Conservation (phyloP, 768 basidiomycete species). For the Kwoniella sp. region DNA sequence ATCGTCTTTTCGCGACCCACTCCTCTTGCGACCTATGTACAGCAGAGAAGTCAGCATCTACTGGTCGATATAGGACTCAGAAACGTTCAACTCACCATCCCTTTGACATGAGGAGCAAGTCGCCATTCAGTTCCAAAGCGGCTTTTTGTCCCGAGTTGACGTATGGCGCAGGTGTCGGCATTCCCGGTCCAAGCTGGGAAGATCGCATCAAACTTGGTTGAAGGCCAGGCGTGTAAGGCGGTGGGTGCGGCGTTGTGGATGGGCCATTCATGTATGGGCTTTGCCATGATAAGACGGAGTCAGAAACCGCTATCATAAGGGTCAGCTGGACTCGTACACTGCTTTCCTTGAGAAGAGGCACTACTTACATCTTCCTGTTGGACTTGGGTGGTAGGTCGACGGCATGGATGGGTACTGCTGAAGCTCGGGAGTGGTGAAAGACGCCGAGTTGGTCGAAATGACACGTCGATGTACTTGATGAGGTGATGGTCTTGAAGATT, state of each 20-base stretch:
- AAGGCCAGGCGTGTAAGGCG: slow-evolving; percentile 23
- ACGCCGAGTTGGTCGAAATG: slow-evolving; percentile 44
- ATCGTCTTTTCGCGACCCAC: slow-evolving; percentile 69
- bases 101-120: slow-evolving; percentile 58
- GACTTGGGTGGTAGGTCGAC: slow-evolving; percentile 26
- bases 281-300: slow-evolving; percentile 23
- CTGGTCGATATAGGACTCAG: background rate
- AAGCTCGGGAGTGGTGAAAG: slow-evolving; percentile 26
- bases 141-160: slow-evolving; percentile 46
- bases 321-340: background rate
- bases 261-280: slow-evolving; percentile 23
- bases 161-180: slow-evolving; percentile 29
- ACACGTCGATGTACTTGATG: slow-evolving; percentile 61
- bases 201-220: slow-evolving; percentile 53
- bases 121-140: slow-evolving; percentile 53
- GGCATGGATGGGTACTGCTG: slow-evolving; percentile 33
- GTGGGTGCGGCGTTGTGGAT: slow-evolving; percentile 6
- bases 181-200: slow-evolving; percentile 35
- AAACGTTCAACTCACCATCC: slow-evolving; percentile 55
- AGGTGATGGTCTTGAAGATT: slow-evolving; percentile 36
- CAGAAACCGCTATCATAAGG: slow-evolving; percentile 17
- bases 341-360: background rate
- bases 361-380: slow-evolving; percentile 27
- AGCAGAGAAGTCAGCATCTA: background rate
- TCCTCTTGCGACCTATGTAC: slow-evolving; percentile 63